A percentile compares a stretch with the other conserved stretches of the same genome.
Conservation (phyloP, 805 yeast genomes). For the Metschnikowia bowlesiae region DNA sequence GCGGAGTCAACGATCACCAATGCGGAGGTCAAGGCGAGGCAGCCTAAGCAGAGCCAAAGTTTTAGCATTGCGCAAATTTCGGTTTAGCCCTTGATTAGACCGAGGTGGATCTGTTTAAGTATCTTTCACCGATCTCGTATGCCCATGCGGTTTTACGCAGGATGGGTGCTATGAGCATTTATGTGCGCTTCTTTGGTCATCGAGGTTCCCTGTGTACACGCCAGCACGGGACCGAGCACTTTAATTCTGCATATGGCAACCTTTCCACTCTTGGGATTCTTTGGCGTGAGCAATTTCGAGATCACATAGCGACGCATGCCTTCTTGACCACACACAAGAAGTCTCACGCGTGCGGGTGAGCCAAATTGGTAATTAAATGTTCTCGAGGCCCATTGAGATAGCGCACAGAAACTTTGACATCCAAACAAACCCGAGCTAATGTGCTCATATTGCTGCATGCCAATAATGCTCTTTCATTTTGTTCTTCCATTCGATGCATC, state of each 20-base stretch:
- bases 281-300: neutral
- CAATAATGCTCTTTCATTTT: neutral
- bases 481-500: too few relatives aligned
- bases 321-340: neutral
- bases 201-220: neutral
- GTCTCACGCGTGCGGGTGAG: neutral
- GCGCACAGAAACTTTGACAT: neutral
- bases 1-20: conserved; percentile 16
- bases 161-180: conserved; percentile 1
- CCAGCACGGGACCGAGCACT: neutral
- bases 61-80: neutral
- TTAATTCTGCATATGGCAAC: neutral
- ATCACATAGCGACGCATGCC: neutral
- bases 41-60: neutral
- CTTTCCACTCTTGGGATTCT: neutral
- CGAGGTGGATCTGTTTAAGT: neutral
- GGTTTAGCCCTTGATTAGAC: too few relatives aligned
- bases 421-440: neutral
- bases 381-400: neutral
- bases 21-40: conserved; percentile 7
- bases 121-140: neutral
- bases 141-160: neutral
- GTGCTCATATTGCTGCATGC: neutral
- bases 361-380: neutral
- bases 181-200: conserved; percentile 1